Evolutionary conservation across 805 yeast species (phyloP).

Genomic region (Danielia reshetovae): DNA sequence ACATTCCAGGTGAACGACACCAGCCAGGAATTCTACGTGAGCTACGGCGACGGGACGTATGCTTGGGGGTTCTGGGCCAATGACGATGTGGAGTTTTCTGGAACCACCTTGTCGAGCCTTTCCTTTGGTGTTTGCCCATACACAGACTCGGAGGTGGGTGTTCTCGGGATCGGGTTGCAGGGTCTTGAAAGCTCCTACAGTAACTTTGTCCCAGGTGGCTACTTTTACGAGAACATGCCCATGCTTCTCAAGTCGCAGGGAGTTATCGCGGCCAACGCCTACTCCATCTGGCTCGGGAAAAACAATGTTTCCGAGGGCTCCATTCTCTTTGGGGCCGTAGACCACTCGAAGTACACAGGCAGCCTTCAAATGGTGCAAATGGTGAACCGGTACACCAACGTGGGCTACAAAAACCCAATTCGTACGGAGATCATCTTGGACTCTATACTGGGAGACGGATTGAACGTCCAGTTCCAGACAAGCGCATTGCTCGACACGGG

Average conservation of each 20-base stretch:
- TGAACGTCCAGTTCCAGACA: not conserved
- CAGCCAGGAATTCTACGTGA: not conserved
- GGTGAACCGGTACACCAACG: not conserved
- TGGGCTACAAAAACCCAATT: not conserved
- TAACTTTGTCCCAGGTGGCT: not conserved
- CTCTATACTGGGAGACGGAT: not conserved
- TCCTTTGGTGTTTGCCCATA: slow-evolving; percentile 1
- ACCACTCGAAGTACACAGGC: slow-evolving; percentile 1
- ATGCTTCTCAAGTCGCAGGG: slow-evolving; percentile 1
- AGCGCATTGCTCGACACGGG: not conserved
- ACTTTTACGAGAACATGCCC: slow-evolving; percentile 3
- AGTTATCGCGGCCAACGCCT: not conserved
- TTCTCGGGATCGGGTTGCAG: slow-evolving; percentile 4
- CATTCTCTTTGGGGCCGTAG: slow-evolving; percentile 2
- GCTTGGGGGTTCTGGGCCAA: slow-evolving; percentile 2
- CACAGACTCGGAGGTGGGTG: not conserved
- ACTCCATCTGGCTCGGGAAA: slow-evolving; percentile 1
- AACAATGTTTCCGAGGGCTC: not conserved
- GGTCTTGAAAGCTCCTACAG: slow-evolving; percentile 1
- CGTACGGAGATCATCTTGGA: not conserved
- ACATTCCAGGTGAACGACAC: not conserved
- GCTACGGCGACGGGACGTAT: slow-evolving; percentile 1
- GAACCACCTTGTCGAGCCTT: not conserved
- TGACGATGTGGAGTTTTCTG: slow-evolving; percentile 1
- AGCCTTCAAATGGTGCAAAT: not conserved